Base-by-base conservation (phyloP, 805 yeast species). In the Cyberlindnera xishuangbannaensis region DNA sequence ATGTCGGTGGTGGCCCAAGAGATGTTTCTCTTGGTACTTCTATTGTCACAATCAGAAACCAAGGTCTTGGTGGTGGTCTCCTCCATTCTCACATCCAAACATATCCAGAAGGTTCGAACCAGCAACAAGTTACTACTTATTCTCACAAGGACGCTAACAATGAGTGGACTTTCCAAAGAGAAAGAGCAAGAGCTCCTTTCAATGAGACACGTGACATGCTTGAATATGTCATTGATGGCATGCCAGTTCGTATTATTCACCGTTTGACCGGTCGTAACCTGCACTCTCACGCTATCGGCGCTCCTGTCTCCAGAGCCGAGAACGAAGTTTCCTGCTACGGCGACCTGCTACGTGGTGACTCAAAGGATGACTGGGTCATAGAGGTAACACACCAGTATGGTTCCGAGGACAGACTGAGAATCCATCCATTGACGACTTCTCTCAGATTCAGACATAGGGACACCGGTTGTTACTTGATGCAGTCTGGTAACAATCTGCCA, bases 291-390 rank as follows among this genome's bases (percentile, higher is more conserved):
- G 66, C 67, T 10, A 60, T 83, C 20, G 65, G 64, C 10, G 84
- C 82, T 15, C 86, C 83, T 38, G 69, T 83, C 9, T 65, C 82
- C 39, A 72, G 69, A 39, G 56, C 68, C 18, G 73, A 72, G 31
- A 82, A 68, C 64, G 99, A 92, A 64, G 95, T 87, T 11, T 78
- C 88, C 17, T 76, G 85, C 31, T 83, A 83, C 53, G 92, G 92
- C 37, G 69, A 72, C 55, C 61, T 69, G 35, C 62, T 68, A 4
- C 51, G 70, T 40, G 92, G 90, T 40, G 92, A 83, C 56, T 55
- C 55, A 18, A 79, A 78, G 53, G 94, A 83, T 60, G 76, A 83
- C 53, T 83, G 94, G 94, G 56, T 72, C 30, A 61, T 83, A 35
- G 90, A 83, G 59, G 65, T 82, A 42, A 73, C 71, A 36, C 76